Evolutionary conservation across 2,329 filamentous ascomycete genomes (phyloP), one percentile per base, ranked within the genome.

Genomic region (Talaromyces albobiverticillius): DNA sequence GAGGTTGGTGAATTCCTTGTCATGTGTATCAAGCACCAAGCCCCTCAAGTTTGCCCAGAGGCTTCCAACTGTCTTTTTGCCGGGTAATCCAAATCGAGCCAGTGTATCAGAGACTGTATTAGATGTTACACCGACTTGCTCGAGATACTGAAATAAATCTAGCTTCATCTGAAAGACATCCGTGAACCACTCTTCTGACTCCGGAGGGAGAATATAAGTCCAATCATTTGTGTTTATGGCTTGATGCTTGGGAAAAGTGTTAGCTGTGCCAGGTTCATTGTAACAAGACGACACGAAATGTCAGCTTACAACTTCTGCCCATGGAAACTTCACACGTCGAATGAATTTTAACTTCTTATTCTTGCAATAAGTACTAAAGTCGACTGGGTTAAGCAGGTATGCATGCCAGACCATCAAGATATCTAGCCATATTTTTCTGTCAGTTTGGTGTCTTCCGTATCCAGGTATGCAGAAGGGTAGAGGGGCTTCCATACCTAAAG

Each of bases 381-480:
- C 20, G 1, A 43, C 54, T 1, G 71, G 68, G 26, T 74, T 73
- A 3, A 72, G 59, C 32, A 73, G 6, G 67, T n/a, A 65, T 0
- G 71, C 60, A 46, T 74, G 71, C 71, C 70, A 74, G 1, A 71
- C 66, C 68, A 72, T 71, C 3, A 73, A 47, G 1, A 73, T 52
- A 57, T 73, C 71, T 29, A 64, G n/a, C n/a, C n/a, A 47, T 43
- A 53, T 29, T 18, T 20, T n/a, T n/a, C n/a, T 13, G 18, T 1
- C 16, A 20, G 7, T 46, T 23, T 20, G 14, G 11, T 42, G 16
- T 20, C 22, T 25, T 10, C 3, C 8, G n/a, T 8, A n/a, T n/a
- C n/a, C n/a, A n/a, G n/a, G n/a, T n/a, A n/a, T n/a, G n/a, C n/a
- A n/a, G n/a, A n/a, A n/a, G n/a, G n/a, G n/a, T n/a, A n/a, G 16